Conservation (phyloP, 75 land plant species). For the Sequoiadendron giganteum region DNA sequence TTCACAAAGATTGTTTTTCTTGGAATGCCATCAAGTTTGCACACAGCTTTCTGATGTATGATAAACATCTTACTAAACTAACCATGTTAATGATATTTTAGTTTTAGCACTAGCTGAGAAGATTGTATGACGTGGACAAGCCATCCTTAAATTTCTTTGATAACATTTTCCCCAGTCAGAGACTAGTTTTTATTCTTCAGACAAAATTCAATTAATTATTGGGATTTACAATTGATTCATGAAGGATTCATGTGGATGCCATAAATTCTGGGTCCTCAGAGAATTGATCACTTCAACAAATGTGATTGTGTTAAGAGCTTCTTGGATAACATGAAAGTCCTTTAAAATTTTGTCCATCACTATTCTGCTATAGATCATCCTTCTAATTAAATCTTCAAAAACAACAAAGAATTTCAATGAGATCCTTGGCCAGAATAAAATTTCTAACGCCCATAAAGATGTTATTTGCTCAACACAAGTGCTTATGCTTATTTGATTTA, state of each 20-base stretch:
- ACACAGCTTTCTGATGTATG: background rate
- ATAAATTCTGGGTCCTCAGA: background rate
- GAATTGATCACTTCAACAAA: background rate
- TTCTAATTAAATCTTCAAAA: background rate
- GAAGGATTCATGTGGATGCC: background rate
- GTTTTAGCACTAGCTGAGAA: no score
- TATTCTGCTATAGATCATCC: background rate
- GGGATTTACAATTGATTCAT: background rate
- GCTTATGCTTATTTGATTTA: background rate
- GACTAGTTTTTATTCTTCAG: background rate
- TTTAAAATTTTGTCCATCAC: background rate
- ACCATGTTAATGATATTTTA: background rate
- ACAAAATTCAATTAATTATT: background rate
- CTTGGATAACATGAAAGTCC: background rate
- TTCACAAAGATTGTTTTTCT: slow-evolving; percentile 31
- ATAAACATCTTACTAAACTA: background rate
- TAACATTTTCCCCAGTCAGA: background rate
- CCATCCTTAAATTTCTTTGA: background rate
- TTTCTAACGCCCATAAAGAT: background rate
- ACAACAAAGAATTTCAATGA: background rate
- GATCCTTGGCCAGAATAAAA: background rate
- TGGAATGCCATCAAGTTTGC: background rate
- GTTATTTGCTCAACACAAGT: background rate
- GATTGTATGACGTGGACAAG: background rate
- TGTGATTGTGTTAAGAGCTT: background rate